Base-by-base conservation (phyloP, 768 basidiomycete genomes). In the Scleroderma citrinum region DNA sequence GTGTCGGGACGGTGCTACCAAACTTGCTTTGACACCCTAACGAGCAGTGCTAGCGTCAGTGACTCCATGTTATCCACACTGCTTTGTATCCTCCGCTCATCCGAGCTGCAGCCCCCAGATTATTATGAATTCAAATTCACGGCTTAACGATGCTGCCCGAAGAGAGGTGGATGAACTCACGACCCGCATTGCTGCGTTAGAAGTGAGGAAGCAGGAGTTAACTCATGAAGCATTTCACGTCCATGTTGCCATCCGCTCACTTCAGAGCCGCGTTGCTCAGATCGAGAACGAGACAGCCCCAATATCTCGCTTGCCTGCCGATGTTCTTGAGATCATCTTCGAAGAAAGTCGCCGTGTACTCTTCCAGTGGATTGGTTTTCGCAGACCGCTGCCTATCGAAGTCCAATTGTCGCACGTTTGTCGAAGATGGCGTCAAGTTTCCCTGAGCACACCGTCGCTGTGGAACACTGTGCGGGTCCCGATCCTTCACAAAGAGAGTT, bases 391-490 rank as follows among this genome's bases (percentile, higher is more conserved):
- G 34, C 66, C 66, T 26, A 46, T 55, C 46, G 65, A 66, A 55
- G 64, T 66, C 7, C 65, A 66, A 51, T 62, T 71, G 41, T 67
- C 71, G 31, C 64, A 66, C 39, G 67, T 71, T n/a, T 63, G 61
- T 31, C 48, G 57, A 29, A 57, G 59, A 37, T 71, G 71, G 71
- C 66, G 69, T 20, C 56, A 59, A 43, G 60, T 70, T 4, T 64
- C 71, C 17, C 62, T 71, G 36, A 51, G 49, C 42, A 56, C 60
- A 10, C 70, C 70, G 6, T 64, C 66, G 21, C 51, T 71, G n/a
- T 70, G 67, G 70, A 64, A 66, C 10, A 51, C 59, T 30, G 67
- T 69, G 45, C 63, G 62, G 43, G 53, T 66, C 29, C 60, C 62
- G n/a, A 59, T 66, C 30, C 59, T 66, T 31, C 64, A 59, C 53